Percentiles rank a stretch among this genome's conserved stretches.
These are phyloP conservation scores for Pisolithus albus DNA, from an alignment of 768 basidiomycete genomes.

Conservation along the genomic window DNA sequence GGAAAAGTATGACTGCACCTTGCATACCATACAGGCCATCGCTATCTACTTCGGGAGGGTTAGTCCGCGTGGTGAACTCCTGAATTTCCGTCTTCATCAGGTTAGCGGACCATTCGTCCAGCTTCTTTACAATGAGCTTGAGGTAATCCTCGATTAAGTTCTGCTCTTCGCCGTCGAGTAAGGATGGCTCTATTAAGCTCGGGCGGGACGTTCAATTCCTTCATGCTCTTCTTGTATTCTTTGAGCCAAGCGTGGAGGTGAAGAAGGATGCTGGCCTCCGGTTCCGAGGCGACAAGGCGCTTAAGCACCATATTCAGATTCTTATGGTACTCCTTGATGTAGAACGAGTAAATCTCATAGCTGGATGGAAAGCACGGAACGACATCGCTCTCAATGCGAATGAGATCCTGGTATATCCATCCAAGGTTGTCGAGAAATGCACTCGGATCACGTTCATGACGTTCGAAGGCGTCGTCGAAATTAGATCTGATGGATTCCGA, in stretches of 20 bases:
- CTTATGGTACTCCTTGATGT: constrained; percentile 86
- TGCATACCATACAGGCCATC: constrained; percentile 89
- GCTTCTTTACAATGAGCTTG: constrained; percentile 84
- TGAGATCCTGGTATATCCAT: constrained; percentile 95
- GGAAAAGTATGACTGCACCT: constrained; percentile 91
- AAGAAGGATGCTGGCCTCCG: constrained; percentile 85
- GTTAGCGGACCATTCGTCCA: constrained; percentile 95
- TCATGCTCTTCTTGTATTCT: constrained; percentile 93
- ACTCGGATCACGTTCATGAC: constrained; percentile 55
- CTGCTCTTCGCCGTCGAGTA: constrained; percentile 95
- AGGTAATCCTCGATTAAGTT: constrained; percentile 92
- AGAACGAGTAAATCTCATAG: constrained; percentile 82
- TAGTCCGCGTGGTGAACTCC: constrained; percentile 75
- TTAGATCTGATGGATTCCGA: constrained; percentile 64
- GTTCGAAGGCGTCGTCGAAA: constrained; percentile 62
- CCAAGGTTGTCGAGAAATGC: constrained; percentile 70
- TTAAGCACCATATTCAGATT: constrained; percentile 69
- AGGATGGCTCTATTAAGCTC: constrained; percentile 82
- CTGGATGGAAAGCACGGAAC: constrained; percentile 87
- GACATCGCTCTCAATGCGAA: constrained; percentile 86
- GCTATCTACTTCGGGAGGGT: constrained; percentile 82
- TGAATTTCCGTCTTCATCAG: constrained; percentile 86
- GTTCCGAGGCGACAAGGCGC: constrained; percentile 60
- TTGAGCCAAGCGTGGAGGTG: constrained; percentile 91
- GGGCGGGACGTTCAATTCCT: constrained; percentile 77